Evolutionary conservation across 176 grass and related monocot genomes (phyloP).

Genomic region (Puccinellia tenuiflora): DNA sequence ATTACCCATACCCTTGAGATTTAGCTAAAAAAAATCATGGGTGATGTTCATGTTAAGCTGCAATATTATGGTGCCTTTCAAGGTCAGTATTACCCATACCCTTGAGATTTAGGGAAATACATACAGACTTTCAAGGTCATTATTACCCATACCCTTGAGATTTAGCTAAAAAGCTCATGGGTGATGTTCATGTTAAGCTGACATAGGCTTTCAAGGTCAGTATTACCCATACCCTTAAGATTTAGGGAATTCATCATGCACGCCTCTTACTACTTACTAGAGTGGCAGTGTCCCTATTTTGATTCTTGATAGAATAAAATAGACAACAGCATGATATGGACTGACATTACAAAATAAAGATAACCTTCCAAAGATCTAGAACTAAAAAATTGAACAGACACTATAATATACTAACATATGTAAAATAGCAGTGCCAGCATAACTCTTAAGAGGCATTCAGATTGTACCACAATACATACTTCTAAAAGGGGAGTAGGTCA

Average conservation of each 20-base stretch:
- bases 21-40: too few relatives aligned
- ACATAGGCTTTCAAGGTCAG: neutral
- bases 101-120: too few relatives aligned
- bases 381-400: neutral
- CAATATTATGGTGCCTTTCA: too few relatives aligned
- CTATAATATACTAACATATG: neutral
- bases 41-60: too few relatives aligned
- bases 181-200: neutral
- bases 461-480: slow-evolving; percentile 1
- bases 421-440: neutral
- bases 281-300: neutral
- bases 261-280: neutral
- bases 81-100: too few relatives aligned
- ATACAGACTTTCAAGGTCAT: too few relatives aligned
- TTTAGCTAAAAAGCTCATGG: neutral
- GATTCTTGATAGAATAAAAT: slow-evolving; percentile 6
- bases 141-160: too few relatives aligned
- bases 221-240: neutral
- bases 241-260: neutral
- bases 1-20: too few relatives aligned
- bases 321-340: neutral
- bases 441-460: neutral
- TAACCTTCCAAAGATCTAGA: neutral
- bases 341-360: neutral
- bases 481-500: neutral